phyloP scores from a whole-genome alignment of 176 grass and related monocot genomes.

The Zizania latifolia region DNA sequence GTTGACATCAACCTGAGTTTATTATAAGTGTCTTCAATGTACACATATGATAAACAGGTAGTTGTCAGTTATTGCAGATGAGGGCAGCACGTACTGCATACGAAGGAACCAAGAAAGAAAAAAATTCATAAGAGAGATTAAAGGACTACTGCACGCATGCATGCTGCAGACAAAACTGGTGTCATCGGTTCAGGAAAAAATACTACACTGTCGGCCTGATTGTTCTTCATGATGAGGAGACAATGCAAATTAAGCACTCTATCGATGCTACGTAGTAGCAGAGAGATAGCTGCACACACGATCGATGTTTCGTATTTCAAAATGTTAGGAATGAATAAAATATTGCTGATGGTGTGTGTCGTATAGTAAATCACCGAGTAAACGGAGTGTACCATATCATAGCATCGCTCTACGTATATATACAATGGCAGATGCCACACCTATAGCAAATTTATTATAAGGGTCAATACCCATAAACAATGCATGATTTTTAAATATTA shows the following conservation, averaged over 20 bases:
- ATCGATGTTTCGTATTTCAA: too few species aligned
- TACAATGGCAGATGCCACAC: too few species aligned
- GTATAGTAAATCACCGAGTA: too few species aligned
- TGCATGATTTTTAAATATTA: background rate
- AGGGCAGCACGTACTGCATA: slow-evolving; percentile 53
- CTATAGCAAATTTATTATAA: slow-evolving; percentile 18
- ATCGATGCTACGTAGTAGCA: too few species aligned
- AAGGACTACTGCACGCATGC: slow-evolving; percentile 24
- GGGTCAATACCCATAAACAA: background rate
- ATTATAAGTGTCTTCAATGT: background rate
- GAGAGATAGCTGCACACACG: background rate
- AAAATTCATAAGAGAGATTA: slow-evolving; percentile 2
- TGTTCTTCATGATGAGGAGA: background rate
- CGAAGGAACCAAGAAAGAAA: background rate
- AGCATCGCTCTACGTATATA: too few species aligned
- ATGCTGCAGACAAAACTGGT: background rate
- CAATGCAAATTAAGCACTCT: background rate
- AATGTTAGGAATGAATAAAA: too few species aligned
- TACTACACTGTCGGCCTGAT: background rate
- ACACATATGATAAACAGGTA: slow-evolving; percentile 18
- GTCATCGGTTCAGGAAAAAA: background rate
- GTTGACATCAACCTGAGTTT: slow-evolving; percentile 4
- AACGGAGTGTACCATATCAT: too few species aligned
- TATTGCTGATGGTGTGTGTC: too few species aligned
- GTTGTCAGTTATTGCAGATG: slow-evolving; percentile 36